Evolutionary conservation across 345 rosid species (phyloP).

Genomic region (Diplotaxis tenuifolia): DNA sequence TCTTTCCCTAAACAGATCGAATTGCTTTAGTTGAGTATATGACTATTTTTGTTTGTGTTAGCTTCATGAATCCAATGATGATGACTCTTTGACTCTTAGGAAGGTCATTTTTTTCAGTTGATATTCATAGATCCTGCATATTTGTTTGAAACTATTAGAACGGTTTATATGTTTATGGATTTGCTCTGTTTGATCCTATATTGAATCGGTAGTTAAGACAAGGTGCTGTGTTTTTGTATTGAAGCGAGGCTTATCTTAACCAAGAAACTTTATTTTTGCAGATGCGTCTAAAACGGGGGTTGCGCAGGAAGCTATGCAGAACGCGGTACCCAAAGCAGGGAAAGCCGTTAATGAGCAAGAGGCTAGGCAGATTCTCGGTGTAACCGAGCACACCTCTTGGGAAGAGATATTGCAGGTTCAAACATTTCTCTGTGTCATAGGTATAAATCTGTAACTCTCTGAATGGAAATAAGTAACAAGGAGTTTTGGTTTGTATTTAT

Average conservation of each 20-base stretch:
- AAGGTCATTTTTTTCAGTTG: not conserved
- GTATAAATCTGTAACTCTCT: not conserved
- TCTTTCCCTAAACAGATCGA: not conserved
- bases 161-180: not conserved
- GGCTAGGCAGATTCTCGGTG: slow-evolving; percentile 90
- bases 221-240: not conserved
- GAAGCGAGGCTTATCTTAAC: not conserved
- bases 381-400: slow-evolving; percentile 63
- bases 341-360: slow-evolving; percentile 76
- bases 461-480: not conserved
- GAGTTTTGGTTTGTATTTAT: slow-evolving; percentile 27
- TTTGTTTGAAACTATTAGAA: not conserved
- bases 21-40: not conserved
- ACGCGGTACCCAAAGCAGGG: slow-evolving; percentile 55
- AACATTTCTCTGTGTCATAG: not conserved
- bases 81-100: not conserved
- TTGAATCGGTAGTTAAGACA: not conserved
- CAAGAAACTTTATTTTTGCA: slow-evolving; percentile 30
- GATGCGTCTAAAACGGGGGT: slow-evolving; percentile 82
- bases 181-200: not conserved
- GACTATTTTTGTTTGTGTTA: no score
- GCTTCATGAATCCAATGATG: not conserved
- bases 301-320: slow-evolving; percentile 80
- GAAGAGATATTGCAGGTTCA: slow-evolving; percentile 72
- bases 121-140: not conserved